Conservation (phyloP, 805 yeast genomes). For the Groenewaldozyma salmanticensis region DNA sequence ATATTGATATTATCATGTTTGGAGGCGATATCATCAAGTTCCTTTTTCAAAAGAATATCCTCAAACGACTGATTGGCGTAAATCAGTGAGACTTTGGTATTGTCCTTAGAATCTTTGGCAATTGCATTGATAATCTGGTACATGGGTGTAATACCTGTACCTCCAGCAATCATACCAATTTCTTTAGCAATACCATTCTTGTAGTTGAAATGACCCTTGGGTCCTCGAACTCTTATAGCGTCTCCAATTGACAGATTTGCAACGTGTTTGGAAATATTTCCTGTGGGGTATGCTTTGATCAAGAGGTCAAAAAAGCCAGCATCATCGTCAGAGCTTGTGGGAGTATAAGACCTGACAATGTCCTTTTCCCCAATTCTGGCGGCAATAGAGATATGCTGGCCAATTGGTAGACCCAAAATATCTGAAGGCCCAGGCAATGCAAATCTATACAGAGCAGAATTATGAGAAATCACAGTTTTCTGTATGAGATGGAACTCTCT, state of each 20-base stretch:
- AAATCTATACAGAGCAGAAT: constrained; percentile 71
- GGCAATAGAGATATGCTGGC: constrained; percentile 81
- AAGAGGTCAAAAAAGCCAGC: constrained; percentile 75
- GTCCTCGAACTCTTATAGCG: constrained; percentile 65
- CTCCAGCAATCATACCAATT: constrained; percentile 90
- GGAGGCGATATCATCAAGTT: constrained; percentile 56
- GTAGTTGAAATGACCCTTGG: constrained; percentile 82
- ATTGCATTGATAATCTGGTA: constrained; percentile 76
- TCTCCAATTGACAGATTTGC: constrained; percentile 72
- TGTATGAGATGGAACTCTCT: constrained; percentile 74
- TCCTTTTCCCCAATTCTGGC: constrained; percentile 74
- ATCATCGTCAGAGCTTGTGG: constrained; percentile 51
- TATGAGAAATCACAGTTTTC: constrained; percentile 70
- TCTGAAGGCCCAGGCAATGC: constrained; percentile 71
- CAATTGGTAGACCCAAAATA: constrained; percentile 81
- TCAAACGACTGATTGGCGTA: constrained; percentile 74
- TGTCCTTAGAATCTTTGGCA: constrained; percentile 63
- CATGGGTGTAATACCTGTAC: constrained; percentile 96
- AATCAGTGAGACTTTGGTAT: constrained; percentile 60
- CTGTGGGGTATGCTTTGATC: constrained; percentile 76
- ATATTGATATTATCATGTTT: constrained; percentile 47
- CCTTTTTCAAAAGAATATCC: constrained; percentile 72
- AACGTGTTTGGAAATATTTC: constrained; percentile 71
- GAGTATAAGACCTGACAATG: constrained; percentile 80
- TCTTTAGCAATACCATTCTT: constrained; percentile 62